Evolutionary conservation across 768 basidiomycete genomes (phyloP).

Genomic region (Filobasidium wieringae): DNA sequence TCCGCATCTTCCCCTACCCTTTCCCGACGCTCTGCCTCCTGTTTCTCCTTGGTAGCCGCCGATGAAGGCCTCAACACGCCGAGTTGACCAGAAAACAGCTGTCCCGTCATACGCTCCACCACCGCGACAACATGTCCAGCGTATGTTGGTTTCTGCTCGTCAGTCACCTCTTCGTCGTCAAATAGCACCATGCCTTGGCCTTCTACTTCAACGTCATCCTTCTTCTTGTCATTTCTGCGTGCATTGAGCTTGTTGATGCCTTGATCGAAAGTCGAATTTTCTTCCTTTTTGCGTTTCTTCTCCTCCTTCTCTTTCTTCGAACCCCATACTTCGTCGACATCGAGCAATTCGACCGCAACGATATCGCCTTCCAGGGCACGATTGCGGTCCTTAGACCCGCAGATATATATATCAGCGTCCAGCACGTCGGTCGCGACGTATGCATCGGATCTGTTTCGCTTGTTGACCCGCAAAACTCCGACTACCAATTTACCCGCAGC

Average conservation of each 20-base stretch:
- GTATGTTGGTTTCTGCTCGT: constrained; percentile 95
- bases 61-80: constrained; percentile 90
- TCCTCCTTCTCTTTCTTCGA: constrained; percentile 99
- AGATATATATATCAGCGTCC: constrained; percentile 98
- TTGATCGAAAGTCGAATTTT: constrained; percentile 86
- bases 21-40: constrained; percentile 93
- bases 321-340: constrained; percentile 86
- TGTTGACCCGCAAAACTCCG: constrained; percentile 92
- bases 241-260: constrained; percentile 45
- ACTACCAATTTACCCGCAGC: constrained; percentile 96
- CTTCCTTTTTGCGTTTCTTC: constrained; percentile 99
- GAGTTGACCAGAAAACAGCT: constrained; percentile 92
- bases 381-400: constrained; percentile 96
- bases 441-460: constrained; percentile 94
- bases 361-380: constrained; percentile 97
- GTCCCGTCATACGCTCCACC: constrained; percentile 93
- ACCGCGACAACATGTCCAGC: constrained; percentile 99
- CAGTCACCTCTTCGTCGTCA: constrained; percentile 98
- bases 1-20: constrained; percentile 64
- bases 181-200: constrained; percentile 94
- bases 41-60: constrained; percentile 95
- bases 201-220: constrained; percentile 98
- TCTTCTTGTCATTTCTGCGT: constrained; percentile 91
- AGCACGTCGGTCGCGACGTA: constrained; percentile 97
- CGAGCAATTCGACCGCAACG: constrained; percentile 87